These are phyloP conservation scores for Pythium apleroticum DNA, from an alignment of 352 stramenopile genomes.

Conservation along the genomic window DNA sequence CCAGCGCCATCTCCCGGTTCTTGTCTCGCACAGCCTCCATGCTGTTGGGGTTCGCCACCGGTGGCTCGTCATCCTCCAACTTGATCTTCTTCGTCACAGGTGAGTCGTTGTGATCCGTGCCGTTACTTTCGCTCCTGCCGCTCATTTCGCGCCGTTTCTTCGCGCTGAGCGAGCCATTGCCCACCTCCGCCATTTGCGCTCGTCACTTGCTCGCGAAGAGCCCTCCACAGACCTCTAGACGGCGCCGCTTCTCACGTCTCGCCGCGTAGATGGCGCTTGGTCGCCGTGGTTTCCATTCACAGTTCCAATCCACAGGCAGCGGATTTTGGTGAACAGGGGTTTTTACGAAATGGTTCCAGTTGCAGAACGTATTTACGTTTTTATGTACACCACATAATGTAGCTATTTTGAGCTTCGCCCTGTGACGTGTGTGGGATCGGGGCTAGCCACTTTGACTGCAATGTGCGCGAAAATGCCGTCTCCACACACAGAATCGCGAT, in stretches of 20 bases:
- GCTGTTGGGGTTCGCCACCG: constrained; percentile 73
- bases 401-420: constrained; percentile 12
- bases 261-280: not conserved
- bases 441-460: too few species aligned
- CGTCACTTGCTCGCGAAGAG: not conserved
- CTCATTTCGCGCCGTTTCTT: constrained; percentile 43
- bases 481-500: too few species aligned
- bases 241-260: not conserved
- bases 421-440: not conserved
- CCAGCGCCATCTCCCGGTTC: constrained; percentile 73
- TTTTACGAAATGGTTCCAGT: not conserved
- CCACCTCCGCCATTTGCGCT: constrained; percentile 23
- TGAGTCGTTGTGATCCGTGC: constrained; percentile 19
- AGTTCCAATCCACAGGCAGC: constrained; percentile 4
- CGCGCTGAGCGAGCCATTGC: constrained; percentile 28
- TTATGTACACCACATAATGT: constrained; percentile 15
- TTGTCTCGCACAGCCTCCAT: constrained; percentile 71
- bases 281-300: constrained; percentile 6
- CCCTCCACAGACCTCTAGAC: not conserved
- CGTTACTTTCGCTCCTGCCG: constrained; percentile 5
- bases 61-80: constrained; percentile 55
- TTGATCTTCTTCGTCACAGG: constrained; percentile 67
- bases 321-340: constrained; percentile 2
- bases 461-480: too few species aligned
- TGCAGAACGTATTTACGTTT: constrained; percentile 21